Conservation (phyloP, 495 filamentous ascomycete species). For the Neurospora sp. region DNA sequence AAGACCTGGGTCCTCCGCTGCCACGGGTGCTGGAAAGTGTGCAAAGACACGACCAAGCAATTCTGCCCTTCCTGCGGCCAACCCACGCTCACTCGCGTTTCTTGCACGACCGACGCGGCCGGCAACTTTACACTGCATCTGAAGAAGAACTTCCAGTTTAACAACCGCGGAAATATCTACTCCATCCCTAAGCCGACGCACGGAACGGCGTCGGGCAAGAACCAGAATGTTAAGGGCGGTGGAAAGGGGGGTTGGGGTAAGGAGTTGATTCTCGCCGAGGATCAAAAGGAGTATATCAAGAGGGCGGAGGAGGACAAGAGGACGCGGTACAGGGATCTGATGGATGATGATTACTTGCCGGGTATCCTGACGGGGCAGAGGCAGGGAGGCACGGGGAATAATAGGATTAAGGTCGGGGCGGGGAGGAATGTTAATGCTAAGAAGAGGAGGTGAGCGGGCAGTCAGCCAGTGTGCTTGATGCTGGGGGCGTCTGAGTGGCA, state of each 20-base stretch:
- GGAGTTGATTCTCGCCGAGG: constrained; percentile 73
- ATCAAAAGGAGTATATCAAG: constrained; percentile 85
- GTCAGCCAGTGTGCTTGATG: neutral
- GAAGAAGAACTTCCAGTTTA: constrained; percentile 94
- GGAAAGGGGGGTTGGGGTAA: constrained; percentile 83
- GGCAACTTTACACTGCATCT: constrained; percentile 82
- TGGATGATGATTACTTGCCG: constrained; percentile 93
- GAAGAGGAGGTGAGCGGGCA: constrained; percentile 36
- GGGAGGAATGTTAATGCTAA: constrained; percentile 79
- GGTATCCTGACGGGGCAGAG: constrained; percentile 74
- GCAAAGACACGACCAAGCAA: constrained; percentile 77
- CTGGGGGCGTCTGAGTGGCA: neutral
- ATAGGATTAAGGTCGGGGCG: constrained; percentile 70
- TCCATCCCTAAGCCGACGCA: constrained; percentile 85
- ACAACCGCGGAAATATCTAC: constrained; percentile 79
- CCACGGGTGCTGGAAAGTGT: constrained; percentile 84
- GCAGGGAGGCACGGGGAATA: constrained; percentile 37
- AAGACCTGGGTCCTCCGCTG: constrained; percentile 85
- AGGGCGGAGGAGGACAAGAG: constrained; percentile 53
- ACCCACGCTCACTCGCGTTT: constrained; percentile 72
- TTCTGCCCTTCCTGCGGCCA: constrained; percentile 92
- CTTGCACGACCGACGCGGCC: constrained; percentile 67
- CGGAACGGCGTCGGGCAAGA: constrained; percentile 64
- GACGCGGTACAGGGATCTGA: constrained; percentile 65
- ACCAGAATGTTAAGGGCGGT: constrained; percentile 50